These are phyloP conservation scores for Colletotrichum tofieldiae DNA, from an alignment of 2,329 filamentous ascomycete species.

Conservation along the genomic window DNA sequence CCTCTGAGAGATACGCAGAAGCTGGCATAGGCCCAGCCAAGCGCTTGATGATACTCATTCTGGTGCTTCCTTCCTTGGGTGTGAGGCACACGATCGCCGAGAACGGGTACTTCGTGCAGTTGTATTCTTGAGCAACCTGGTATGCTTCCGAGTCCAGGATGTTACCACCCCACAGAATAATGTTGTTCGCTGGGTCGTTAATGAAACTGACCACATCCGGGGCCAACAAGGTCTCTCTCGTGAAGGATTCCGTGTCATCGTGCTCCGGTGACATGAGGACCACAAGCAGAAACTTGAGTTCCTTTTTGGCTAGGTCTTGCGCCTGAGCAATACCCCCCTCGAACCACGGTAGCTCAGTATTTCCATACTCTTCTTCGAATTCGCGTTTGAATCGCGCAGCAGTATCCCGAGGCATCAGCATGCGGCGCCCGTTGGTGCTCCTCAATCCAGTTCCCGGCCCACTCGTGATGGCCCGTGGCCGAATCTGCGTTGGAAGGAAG, in stretches of 20 bases:
- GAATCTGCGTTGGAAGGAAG: constrained; percentile 80
- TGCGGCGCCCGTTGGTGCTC: constrained; percentile 79
- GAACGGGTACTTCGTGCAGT: constrained; percentile 94
- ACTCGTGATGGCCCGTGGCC: constrained; percentile 69
- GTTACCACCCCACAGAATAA: constrained; percentile 93
- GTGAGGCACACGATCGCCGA: constrained; percentile 89
- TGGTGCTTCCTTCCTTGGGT: constrained; percentile 84
- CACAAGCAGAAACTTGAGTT: constrained; percentile 92
- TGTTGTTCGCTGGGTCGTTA: constrained; percentile 81
- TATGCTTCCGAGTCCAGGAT: constrained; percentile 95
- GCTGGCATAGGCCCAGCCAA: constrained; percentile 81
- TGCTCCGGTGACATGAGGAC: constrained; percentile 93
- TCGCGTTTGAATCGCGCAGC: constrained; percentile 91
- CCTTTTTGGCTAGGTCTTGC: constrained; percentile 89
- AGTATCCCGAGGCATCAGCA: constrained; percentile 88
- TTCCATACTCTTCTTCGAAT: constrained; percentile 94
- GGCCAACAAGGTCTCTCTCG: constrained; percentile 85
- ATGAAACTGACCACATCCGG: constrained; percentile 82
- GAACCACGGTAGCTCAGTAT: constrained; percentile 80
- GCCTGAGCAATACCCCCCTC: constrained; percentile 94
- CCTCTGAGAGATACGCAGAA: constrained; percentile 80
- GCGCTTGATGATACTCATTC: constrained; percentile 91
- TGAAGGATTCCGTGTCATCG: constrained; percentile 89
- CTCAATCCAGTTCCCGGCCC: constrained; percentile 67
- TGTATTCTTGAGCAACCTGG: constrained; percentile 89